phyloP scores from a whole-genome alignment of 495 filamentous ascomycete species.

The Aspergillus olivimuriae region DNA sequence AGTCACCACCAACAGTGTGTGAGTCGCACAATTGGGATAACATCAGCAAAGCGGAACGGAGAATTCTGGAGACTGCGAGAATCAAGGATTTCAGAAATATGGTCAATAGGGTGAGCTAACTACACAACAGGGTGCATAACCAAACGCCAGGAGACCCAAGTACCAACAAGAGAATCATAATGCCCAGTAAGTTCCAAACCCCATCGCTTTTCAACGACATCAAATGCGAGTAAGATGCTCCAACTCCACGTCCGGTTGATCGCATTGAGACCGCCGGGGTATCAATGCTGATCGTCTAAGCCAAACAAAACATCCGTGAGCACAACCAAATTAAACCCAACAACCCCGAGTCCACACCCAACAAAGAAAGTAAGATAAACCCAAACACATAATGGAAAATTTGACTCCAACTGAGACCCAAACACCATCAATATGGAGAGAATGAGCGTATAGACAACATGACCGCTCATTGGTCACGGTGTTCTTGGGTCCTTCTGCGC shows the following conservation, averaged over 20 bases:
- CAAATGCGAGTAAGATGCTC: background rate
- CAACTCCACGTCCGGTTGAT: background rate
- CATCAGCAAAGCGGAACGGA: too few species aligned
- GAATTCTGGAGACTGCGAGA: too few species aligned
- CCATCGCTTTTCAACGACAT: background rate
- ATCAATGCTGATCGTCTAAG: background rate
- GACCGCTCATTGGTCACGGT: background rate
- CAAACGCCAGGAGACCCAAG: background rate
- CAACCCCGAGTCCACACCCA: background rate
- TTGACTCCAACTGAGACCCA: background rate
- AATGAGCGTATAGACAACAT: background rate
- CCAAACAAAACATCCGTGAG: background rate
- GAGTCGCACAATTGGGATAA: too few species aligned
- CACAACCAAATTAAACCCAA: background rate
- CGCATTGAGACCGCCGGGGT: constrained; percentile 3
- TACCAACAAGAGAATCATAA: background rate
- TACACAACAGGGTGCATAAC: background rate
- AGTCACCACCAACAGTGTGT: background rate
- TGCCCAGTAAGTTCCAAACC: background rate
- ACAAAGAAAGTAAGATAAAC: background rate
- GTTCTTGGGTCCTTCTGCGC: constrained; percentile 3
- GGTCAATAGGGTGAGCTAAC: background rate
- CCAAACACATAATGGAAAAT: background rate
- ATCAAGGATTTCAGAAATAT: background rate
- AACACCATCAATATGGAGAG: background rate